Conservation (phyloP, 2,329 filamentous ascomycete species). For the Fonsecaea pugnacius region DNA sequence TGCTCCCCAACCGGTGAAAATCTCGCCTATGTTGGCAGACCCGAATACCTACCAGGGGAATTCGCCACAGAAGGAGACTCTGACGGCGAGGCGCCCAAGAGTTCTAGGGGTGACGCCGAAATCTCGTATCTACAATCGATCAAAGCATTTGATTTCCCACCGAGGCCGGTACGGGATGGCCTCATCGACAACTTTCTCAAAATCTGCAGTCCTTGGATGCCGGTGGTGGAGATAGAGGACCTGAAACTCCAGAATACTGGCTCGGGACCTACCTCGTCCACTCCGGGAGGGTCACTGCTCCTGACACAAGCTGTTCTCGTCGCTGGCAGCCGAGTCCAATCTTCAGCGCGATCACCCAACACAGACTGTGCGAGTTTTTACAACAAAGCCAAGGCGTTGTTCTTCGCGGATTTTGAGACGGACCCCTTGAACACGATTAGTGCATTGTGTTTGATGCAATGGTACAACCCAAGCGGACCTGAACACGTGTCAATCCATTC, state of each 20-base stretch:
- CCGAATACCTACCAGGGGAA: slow-evolving; percentile 6
- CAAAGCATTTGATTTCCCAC: slow-evolving; percentile 26
- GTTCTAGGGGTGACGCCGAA: slow-evolving; percentile 3
- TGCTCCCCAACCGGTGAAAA: slow-evolving; percentile 4
- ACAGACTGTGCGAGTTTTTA: slow-evolving; percentile 21
- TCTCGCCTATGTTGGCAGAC: slow-evolving; percentile 6
- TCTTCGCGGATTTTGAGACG: slow-evolving; percentile 23
- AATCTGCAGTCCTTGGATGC: slow-evolving; percentile 42
- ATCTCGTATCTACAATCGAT: slow-evolving; percentile 9
- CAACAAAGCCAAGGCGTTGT: slow-evolving; percentile 22
- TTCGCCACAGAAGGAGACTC: background rate
- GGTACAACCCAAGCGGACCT: slow-evolving; percentile 26
- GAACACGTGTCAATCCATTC: slow-evolving; percentile 25
- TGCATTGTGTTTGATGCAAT: slow-evolving; percentile 21
- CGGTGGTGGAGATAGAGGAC: slow-evolving; percentile 41
- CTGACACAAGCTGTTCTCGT: slow-evolving; percentile 26
- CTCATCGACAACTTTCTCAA: slow-evolving; percentile 40
- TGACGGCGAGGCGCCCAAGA: background rate
- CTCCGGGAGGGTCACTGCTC: slow-evolving; percentile 8
- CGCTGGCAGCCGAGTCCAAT: slow-evolving; percentile 27
- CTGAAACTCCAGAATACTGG: slow-evolving; percentile 37
- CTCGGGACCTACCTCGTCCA: background rate
- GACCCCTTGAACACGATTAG: slow-evolving; percentile 23
- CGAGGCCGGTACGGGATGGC: slow-evolving; percentile 21
- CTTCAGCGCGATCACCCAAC: slow-evolving; percentile 15